Evolutionary conservation across 345 rosid genomes (phyloP), one percentile per base, ranked within the genome.

Genomic region (Chamaenerion angustifolium): DNA sequence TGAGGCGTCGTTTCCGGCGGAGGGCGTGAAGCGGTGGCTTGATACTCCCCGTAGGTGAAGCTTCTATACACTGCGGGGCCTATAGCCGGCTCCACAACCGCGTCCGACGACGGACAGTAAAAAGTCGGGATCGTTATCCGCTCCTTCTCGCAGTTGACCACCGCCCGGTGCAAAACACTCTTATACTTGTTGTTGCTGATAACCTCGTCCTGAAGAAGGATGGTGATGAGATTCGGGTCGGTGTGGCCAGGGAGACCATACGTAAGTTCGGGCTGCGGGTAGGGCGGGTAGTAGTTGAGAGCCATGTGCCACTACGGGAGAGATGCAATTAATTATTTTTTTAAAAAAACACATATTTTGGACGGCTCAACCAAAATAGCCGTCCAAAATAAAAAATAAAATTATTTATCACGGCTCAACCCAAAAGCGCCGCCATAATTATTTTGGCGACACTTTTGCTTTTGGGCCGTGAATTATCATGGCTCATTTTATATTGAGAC

Each of bases 231-330:
- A 43, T 73, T 82, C 21, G 82, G 78, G 42, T 88, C 97, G 5
- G 86, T 76, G 53, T 88, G 95, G 21, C 80, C 76, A 0, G 95
- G 96, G 51, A 85, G 51, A 16, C 95, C 89, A 17, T 65, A 82
- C 1, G 93, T 82, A 6, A 88, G 72, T 53, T 85, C 83, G 0
- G 89, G 97, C 52, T 80, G 69, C 0, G 95, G 97, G 60, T 93
- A 88, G 0, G 85, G 78, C 0, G 95, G 95, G 45, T 88, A 88
- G 66, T 78, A 88, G 70, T 88, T 88, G 52, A 88, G 60, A 12
- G 95, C 82, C 89, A 88, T 71, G 64, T 80, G 89, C 43, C n/a
- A n/a, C n/a, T n/a, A n/a, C n/a, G n/a, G n/a, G n/a, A n/a, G n/a
- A n/a, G n/a, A n/a, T n/a, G n/a, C n/a, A n/a, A n/a, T n/a, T n/a